Percentiles rank a stretch among this genome's conserved stretches.
phyloP scores from a whole-genome alignment of 208 protist species.

The Crithidia fasciculata region DNA sequence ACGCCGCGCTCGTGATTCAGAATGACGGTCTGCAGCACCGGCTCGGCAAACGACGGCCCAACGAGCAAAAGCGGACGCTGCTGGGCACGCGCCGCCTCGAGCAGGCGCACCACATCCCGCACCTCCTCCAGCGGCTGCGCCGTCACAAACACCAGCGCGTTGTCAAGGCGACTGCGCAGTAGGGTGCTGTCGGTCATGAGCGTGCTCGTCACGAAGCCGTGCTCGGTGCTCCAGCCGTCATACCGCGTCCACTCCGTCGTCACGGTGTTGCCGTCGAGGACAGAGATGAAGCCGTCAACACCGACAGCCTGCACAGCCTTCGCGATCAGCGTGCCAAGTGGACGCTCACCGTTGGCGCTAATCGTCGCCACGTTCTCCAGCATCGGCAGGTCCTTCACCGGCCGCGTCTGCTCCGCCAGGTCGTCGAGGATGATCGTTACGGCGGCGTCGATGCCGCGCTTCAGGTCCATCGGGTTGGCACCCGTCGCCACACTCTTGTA shows the following conservation, averaged over 20 bases:
- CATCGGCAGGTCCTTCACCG: constrained; percentile 94
- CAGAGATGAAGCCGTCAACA: constrained; percentile 98
- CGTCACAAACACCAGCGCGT: constrained; percentile 94
- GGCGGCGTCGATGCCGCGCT: constrained; percentile 98
- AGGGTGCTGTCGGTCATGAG: constrained; percentile 96
- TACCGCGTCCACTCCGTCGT: constrained; percentile 96
- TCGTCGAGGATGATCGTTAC: constrained; percentile 90
- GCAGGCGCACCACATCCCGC: constrained; percentile 69
- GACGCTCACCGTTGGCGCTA: constrained; percentile 99
- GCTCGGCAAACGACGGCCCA: constrained; percentile 69
- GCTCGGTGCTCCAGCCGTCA: constrained; percentile 98
- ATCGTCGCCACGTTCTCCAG: constrained; percentile 98
- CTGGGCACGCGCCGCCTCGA: constrained; percentile 63
- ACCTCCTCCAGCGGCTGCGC: constrained; percentile 59
- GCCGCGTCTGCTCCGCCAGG: constrained; percentile 93
- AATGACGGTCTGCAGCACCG: constrained; percentile 79
- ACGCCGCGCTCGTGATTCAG: constrained; percentile 98
- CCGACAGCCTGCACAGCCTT: constrained; percentile 98
- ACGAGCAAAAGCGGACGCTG: constrained; percentile 76
- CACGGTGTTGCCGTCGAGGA: constrained; percentile 97
- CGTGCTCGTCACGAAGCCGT: constrained; percentile 98
- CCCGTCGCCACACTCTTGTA: constrained; percentile 99
- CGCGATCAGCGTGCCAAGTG: constrained; percentile 98
- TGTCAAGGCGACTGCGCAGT: constrained; percentile 94
- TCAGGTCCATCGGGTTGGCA: constrained; percentile 99